Percentiles rank a stretch among this genome's conserved stretches.
Conservation (phyloP, 495 filamentous ascomycete genomes). For the Pyronema domesticum region DNA sequence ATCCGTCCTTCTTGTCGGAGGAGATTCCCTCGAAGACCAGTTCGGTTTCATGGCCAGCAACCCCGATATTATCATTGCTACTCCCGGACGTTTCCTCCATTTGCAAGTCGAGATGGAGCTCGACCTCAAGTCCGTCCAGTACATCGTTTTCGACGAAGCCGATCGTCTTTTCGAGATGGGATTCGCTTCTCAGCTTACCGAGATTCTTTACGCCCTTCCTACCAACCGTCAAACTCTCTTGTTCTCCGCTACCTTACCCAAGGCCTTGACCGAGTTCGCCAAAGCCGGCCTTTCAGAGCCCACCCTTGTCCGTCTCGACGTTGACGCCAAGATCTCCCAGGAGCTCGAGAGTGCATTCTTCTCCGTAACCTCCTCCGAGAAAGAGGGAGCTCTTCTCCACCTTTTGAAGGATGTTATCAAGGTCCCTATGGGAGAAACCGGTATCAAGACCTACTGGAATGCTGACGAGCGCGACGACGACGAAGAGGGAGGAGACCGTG, state of each 20-base stretch:
- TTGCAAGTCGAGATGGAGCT: slow-evolving; percentile 88
- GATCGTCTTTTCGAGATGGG: slow-evolving; percentile 97
- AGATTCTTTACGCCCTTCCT: slow-evolving; percentile 81
- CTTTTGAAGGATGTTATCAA: slow-evolving; percentile 82
- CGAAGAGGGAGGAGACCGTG: slow-evolving; percentile 14
- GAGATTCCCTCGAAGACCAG: slow-evolving; percentile 90
- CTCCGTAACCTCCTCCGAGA: slow-evolving; percentile 74
- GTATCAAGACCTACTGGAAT: slow-evolving; percentile 4
- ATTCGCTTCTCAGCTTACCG: slow-evolving; percentile 77
- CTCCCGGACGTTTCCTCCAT: slow-evolving; percentile 87
- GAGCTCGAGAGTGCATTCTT: slow-evolving; percentile 90
- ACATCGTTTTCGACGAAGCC: slow-evolving; percentile 93
- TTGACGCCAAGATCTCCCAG: slow-evolving; percentile 86
- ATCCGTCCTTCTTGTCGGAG: slow-evolving; percentile 74
- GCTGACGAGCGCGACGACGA: slow-evolving; percentile 11
- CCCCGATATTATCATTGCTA: slow-evolving; percentile 91
- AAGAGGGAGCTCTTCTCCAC: slow-evolving; percentile 79
- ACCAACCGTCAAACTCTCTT: slow-evolving; percentile 70
- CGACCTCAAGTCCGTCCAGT: slow-evolving; percentile 66
- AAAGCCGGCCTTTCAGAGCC: slow-evolving; percentile 84
- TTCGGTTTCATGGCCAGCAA: slow-evolving; percentile 84
- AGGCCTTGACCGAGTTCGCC: slow-evolving; percentile 87
- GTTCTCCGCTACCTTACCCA: slow-evolving; percentile 87
- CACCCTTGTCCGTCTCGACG: slow-evolving; percentile 68
- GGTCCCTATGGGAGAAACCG: slow-evolving; percentile 59